phyloP scores from a whole-genome alignment of 352 stramenopile species.

The Pythium graminicola region DNA sequence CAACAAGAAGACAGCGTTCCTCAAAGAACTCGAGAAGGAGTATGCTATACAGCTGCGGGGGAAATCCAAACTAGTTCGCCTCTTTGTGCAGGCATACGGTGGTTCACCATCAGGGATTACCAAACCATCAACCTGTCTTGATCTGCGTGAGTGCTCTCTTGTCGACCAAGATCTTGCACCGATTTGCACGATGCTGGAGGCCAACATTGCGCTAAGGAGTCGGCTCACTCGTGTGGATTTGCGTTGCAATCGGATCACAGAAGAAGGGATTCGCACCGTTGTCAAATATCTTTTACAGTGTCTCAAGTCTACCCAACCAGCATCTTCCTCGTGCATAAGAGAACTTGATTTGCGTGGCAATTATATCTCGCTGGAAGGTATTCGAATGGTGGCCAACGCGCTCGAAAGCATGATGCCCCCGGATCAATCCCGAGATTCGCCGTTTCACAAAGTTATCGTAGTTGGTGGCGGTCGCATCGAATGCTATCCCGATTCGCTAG shows the following conservation, averaged over 20 bases:
- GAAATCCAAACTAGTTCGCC: constrained; percentile 38
- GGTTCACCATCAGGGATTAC: background rate
- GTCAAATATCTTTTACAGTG: constrained; percentile 25
- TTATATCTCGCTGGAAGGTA: constrained; percentile 56
- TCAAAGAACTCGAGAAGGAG: constrained; percentile 36
- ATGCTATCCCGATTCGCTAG: constrained; percentile 29
- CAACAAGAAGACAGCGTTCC: constrained; percentile 25
- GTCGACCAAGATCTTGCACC: constrained; percentile 39
- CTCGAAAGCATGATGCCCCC: constrained; percentile 31
- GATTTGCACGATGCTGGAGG: constrained; percentile 37
- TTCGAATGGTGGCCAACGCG: constrained; percentile 42
- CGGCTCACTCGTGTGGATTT: constrained; percentile 40
- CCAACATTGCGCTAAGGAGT: constrained; percentile 7
- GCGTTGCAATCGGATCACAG: constrained; percentile 50
- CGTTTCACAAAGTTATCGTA: constrained; percentile 38
- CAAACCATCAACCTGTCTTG: constrained; percentile 18
- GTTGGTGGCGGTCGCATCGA: constrained; percentile 46
- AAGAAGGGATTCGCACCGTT: constrained; percentile 35
- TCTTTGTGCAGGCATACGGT: constrained; percentile 30
- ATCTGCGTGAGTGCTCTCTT: constrained; percentile 49
- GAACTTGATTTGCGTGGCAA: constrained; percentile 69
- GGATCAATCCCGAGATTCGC: background rate
- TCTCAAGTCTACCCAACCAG: background rate
- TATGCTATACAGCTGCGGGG: constrained; percentile 33
- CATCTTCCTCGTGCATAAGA: constrained; percentile 22